phyloP scores from a whole-genome alignment of 2,329 filamentous ascomycete species.

The Talaromyces islandicus region DNA sequence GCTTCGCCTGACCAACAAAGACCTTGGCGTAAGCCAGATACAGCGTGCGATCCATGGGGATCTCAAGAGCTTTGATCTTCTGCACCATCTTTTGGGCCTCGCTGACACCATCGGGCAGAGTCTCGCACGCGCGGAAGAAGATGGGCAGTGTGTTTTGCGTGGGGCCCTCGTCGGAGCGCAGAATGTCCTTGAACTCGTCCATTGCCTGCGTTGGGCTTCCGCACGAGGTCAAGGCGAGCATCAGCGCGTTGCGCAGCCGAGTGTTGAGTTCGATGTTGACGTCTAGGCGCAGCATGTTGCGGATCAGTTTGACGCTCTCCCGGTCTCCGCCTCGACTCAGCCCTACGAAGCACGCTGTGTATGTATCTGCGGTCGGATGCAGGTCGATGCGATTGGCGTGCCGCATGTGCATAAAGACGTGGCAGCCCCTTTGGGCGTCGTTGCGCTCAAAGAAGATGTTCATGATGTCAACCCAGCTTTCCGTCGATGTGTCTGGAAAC shows the following conservation, averaged over 20 bases:
- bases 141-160: conserved; percentile 74
- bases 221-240: conserved; percentile 74
- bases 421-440: conserved; percentile 75
- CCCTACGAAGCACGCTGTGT: conserved; percentile 71
- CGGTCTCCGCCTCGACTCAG: conserved; percentile 56
- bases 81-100: conserved; percentile 48
- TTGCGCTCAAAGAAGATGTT: conserved; percentile 70
- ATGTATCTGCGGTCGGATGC: conserved; percentile 67
- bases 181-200: conserved; percentile 78
- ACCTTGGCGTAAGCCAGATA: conserved; percentile 73
- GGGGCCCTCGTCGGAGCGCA: conserved; percentile 77
- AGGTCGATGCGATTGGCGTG: conserved; percentile 58
- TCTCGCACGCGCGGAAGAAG: conserved; percentile 73
- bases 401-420: conserved; percentile 94
- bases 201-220: conserved; percentile 62
- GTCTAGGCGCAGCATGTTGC: conserved; percentile 95
- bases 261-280: conserved; percentile 72
- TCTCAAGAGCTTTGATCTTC: conserved; percentile 63
- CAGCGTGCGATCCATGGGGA: conserved; percentile 67
- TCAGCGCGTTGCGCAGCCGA: conserved; percentile 71
- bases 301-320: conserved; percentile 66
- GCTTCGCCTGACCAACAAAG: conserved; percentile 64
- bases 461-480: conserved; percentile 68
- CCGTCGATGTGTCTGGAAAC: conserved; percentile 58
- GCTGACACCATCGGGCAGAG: conserved; percentile 36